Conservation (phyloP, 768 basidiomycete species). For the Pholiota conissans region DNA sequence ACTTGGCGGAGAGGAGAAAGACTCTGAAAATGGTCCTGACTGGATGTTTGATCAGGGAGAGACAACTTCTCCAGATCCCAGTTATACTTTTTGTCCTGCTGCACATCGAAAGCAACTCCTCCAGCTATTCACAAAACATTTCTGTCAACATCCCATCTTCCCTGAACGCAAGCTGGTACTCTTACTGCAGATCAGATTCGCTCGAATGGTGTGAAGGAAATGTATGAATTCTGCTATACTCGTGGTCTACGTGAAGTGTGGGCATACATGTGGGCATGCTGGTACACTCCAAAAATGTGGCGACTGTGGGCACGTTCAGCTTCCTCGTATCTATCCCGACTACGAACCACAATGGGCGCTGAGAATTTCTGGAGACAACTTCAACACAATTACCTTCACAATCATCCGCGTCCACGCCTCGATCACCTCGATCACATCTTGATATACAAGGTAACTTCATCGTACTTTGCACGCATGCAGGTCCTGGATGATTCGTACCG, state of each 20-base stretch:
- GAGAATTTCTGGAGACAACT: constrained; percentile 22
- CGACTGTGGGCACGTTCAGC: constrained; percentile 12
- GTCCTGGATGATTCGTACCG: constrained; percentile 14
- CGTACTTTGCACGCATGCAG: constrained; percentile 16
- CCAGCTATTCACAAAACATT: constrained; percentile 20
- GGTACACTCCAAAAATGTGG: constrained; percentile 27
- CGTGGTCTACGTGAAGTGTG: constrained; percentile 31
- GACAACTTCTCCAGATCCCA: background rate
- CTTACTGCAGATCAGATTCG: constrained; percentile 21
- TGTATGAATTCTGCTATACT: constrained; percentile 31
- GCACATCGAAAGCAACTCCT: constrained; percentile 12
- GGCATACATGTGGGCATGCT: constrained; percentile 33
- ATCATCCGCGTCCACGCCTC: constrained; percentile 25
- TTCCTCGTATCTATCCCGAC: background rate
- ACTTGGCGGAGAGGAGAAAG: background rate
- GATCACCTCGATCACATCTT: constrained; percentile 32
- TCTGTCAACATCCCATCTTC: constrained; percentile 27
- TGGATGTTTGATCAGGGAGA: constrained; percentile 15
- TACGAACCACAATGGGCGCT: constrained; percentile 27
- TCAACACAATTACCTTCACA: constrained; percentile 21
- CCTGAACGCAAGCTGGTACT: constrained; percentile 2
- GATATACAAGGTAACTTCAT: constrained; percentile 23
- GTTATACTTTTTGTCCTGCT: constrained; percentile 13
- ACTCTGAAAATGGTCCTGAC: constrained; percentile 7
- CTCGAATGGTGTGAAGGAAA: constrained; percentile 27